Conservation (phyloP, 371 early-diverging fungal genomes). For the Mucor racemosus region DNA sequence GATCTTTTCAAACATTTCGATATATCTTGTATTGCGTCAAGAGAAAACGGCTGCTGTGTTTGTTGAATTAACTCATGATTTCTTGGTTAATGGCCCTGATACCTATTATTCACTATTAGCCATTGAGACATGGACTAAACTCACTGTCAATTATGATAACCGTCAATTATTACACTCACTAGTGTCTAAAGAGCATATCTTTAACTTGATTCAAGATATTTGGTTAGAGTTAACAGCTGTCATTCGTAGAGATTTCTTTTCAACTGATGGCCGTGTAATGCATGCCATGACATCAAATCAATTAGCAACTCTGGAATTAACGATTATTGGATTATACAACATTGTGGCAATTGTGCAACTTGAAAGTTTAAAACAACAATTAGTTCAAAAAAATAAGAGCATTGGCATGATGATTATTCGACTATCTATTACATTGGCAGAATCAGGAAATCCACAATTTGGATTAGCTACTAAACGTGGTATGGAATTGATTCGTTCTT, state of each 20-base stretch:
- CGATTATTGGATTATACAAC: conserved; percentile 61
- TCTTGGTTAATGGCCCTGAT: conserved; percentile 56
- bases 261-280: conserved; percentile 47
- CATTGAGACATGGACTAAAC: conserved; percentile 61
- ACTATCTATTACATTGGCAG: conserved; percentile 56
- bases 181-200: conserved; percentile 22
- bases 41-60: conserved; percentile 45
- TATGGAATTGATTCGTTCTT: conserved; percentile 47
- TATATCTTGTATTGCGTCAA: conserved; percentile 41
- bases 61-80: conserved; percentile 55
- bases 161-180: conserved; percentile 49
- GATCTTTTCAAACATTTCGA: conserved; percentile 57
- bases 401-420: conserved; percentile 53
- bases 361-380: conserved; percentile 41
- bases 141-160: conserved; percentile 63
- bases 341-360: conserved; percentile 44
- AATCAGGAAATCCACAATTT: conserved; percentile 54
- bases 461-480: conserved; percentile 43
- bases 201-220: conserved; percentile 31
- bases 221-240: conserved; percentile 47
- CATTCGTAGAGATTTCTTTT: conserved; percentile 47
- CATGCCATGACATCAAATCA: conserved; percentile 55
- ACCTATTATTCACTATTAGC: conserved; percentile 64
- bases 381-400: conserved; percentile 43
- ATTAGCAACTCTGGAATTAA: conserved; percentile 59